phyloP scores from a whole-genome alignment of 371 early-diverging fungal genomes.

The Mucor velutinosus region DNA sequence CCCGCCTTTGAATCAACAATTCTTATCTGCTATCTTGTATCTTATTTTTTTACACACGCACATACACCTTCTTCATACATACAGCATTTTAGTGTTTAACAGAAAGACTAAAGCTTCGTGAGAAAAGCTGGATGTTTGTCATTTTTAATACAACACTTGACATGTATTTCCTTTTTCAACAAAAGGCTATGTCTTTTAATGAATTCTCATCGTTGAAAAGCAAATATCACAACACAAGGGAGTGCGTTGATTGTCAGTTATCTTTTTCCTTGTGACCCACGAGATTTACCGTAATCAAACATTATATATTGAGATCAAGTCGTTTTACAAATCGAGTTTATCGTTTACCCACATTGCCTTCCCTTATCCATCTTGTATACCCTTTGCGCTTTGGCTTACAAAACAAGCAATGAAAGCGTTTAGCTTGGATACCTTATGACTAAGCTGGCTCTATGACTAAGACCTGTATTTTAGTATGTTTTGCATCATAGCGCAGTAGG shows the following conservation, averaged over 20 bases:
- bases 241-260: neutral
- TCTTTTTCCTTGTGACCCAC: neutral
- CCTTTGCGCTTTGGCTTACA: neutral
- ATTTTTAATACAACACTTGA: neutral
- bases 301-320: neutral
- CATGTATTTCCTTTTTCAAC: neutral
- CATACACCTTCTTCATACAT: neutral
- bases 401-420: neutral
- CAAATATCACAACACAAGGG: neutral
- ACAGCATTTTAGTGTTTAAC: neutral
- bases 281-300: neutral
- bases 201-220: neutral
- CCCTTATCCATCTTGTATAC: neutral
- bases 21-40: neutral
- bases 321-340: neutral
- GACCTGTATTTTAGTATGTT: neutral
- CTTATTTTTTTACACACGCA: neutral
- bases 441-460: neutral
- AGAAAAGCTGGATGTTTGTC: neutral
- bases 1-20: neutral
- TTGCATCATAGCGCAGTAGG: neutral
- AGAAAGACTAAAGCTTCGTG: neutral
- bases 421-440: neutral
- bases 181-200: neutral
- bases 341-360: neutral